These are phyloP conservation scores for Cydonia oblonga DNA, from an alignment of 331 rosid species.

Conservation along the genomic window DNA sequence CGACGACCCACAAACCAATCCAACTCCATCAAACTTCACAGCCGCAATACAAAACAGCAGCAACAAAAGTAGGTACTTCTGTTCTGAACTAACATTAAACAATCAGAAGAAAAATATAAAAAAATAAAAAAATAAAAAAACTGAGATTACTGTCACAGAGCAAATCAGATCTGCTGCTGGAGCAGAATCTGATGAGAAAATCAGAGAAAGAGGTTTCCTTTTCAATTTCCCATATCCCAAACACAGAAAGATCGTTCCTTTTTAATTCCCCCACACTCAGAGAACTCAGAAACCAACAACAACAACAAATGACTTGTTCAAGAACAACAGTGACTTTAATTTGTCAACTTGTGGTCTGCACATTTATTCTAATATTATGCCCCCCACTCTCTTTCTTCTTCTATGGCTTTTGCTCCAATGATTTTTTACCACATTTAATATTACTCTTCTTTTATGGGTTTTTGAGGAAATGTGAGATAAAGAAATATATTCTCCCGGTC, in stretches of 20 bases:
- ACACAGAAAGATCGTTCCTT: conserved; percentile 5
- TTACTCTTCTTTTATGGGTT: too few species aligned
- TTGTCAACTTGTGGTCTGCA: conserved; percentile 39
- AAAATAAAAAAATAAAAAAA: not conserved
- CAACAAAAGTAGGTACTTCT: conserved; percentile 14
- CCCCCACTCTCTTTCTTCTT: conserved; percentile 1
- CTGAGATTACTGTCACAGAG: conserved; percentile 12
- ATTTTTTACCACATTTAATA: not conserved
- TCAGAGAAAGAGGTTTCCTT: conserved; percentile 13
- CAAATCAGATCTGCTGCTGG: conserved; percentile 29
- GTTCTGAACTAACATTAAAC: conserved; percentile 15
- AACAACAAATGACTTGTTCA: not conserved
- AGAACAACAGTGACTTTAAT: conserved; percentile 18
- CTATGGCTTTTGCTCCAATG: conserved; percentile 12
- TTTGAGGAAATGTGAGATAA: too few species aligned
- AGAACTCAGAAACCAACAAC: not conserved
- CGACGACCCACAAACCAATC: not conserved
- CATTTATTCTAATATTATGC: not conserved
- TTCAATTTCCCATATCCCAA: conserved; percentile 16
- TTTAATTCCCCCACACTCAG: not conserved
- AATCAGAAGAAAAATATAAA: not conserved
- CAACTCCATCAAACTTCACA: not conserved
- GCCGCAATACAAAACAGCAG: conserved; percentile 2
- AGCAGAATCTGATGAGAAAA: conserved; percentile 29
- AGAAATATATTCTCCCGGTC: too few species aligned